A percentile compares a stretch with the other conserved stretches of the same genome.
These are phyloP conservation scores for Inga oerstediana DNA, from an alignment of 306 rosid species.

Conservation along the genomic window DNA sequence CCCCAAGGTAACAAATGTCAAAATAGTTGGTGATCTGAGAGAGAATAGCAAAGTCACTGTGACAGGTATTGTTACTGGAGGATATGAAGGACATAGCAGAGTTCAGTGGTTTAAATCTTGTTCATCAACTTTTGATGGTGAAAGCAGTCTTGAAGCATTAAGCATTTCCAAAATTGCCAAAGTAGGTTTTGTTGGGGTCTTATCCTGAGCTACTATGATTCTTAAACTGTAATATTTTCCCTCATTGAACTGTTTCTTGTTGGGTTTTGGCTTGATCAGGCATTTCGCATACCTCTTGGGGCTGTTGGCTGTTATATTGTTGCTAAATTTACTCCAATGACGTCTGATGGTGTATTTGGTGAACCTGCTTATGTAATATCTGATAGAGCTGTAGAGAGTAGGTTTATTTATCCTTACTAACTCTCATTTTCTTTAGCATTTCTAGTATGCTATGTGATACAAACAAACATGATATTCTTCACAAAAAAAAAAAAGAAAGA, in stretches of 20 bases:
- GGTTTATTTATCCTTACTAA: conserved; percentile 36
- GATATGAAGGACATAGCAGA: conserved; percentile 91
- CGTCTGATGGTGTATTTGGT: conserved; percentile 85
- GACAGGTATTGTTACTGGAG: conserved; percentile 86
- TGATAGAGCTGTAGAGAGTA: conserved; percentile 85
- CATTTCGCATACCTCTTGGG: conserved; percentile 92
- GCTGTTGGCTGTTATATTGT: conserved; percentile 93
- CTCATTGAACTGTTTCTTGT: conserved; percentile 9
- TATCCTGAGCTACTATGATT: neutral
- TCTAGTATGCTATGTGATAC: neutral
- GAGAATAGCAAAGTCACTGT: conserved; percentile 90
- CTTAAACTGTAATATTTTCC: neutral
- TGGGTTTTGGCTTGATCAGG: conserved; percentile 54
- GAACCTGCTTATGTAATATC: conserved; percentile 81
- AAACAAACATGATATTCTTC: neutral
- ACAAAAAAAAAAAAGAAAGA: neutral
- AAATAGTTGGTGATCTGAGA: conserved; percentile 78
- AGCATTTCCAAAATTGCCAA: conserved; percentile 90
- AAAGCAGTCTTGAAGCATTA: conserved; percentile 74
- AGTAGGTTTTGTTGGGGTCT: conserved; percentile 37
- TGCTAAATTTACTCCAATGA: conserved; percentile 85
- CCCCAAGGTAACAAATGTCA: conserved; percentile 74
- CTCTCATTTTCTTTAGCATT: conserved; percentile 28
- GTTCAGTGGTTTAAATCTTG: conserved; percentile 96
- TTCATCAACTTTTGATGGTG: conserved; percentile 61